These are phyloP conservation scores for Haplosporangium gracile DNA, from an alignment of 192 early-diverging fungal genomes.

Conservation along the genomic window DNA sequence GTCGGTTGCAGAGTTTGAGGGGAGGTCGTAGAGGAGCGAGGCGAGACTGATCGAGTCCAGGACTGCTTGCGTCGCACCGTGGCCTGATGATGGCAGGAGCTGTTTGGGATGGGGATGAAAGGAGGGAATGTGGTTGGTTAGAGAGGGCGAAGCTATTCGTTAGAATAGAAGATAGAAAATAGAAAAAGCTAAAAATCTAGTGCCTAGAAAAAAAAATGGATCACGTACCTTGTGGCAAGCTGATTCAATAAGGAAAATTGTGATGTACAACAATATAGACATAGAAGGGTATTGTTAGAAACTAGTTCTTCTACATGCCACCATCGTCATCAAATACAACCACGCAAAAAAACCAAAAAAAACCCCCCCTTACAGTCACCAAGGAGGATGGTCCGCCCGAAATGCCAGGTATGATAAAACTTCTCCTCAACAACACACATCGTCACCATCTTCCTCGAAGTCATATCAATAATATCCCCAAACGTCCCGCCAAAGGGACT, in stretches of 20 bases:
- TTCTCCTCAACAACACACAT: conserved; percentile 43
- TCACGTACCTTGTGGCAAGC: conserved; percentile 39
- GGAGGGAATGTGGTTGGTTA: background rate
- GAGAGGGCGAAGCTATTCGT: background rate
- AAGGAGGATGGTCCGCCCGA: conserved; percentile 37
- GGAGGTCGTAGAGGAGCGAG: conserved; percentile 42
- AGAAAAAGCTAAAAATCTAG: background rate
- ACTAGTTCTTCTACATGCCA: background rate
- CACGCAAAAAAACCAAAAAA: background rate
- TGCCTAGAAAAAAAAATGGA: background rate
- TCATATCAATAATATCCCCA: conserved; percentile 42
- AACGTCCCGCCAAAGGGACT: conserved; percentile 36
- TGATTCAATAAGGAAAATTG: background rate
- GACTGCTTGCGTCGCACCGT: conserved; percentile 38
- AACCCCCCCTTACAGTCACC: conserved; percentile 41
- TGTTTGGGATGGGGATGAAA: background rate
- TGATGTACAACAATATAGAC: background rate
- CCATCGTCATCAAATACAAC: background rate
- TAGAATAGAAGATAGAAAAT: background rate
- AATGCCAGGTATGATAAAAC: conserved; percentile 50
- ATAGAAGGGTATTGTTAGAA: background rate
- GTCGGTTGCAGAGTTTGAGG: conserved; percentile 33
- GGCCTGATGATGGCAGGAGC: conserved; percentile 43
- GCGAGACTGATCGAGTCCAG: conserved; percentile 40
- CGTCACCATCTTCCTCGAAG: conserved; percentile 33